A percentile compares a stretch with the other conserved stretches of the same genome.
Evolutionary conservation across 1,139 yeast genomes (phyloP).

Genomic region (Geotrichum carabidarum): DNA sequence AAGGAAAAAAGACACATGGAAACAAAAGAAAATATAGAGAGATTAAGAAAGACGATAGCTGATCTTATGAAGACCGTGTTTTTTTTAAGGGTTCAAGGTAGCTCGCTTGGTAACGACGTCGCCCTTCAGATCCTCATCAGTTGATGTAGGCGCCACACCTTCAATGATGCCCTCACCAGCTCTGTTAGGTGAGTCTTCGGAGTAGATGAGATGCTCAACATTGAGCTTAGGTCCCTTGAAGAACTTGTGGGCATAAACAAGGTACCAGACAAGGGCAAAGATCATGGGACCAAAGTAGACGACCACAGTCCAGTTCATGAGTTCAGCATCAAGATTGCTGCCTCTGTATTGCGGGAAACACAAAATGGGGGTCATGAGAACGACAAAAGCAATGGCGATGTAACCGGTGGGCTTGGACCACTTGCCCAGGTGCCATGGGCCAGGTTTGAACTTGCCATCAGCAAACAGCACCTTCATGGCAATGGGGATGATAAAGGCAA

Average conservation of each 20-base stretch:
- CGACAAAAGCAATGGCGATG: slow-evolving; percentile 39
- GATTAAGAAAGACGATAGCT: neutral
- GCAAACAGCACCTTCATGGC: slow-evolving; percentile 52
- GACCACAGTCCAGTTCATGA: slow-evolving; percentile 68
- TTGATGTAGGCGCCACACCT: slow-evolving; percentile 13
- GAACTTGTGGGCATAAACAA: slow-evolving; percentile 56
- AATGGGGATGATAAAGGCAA: slow-evolving; percentile 67
- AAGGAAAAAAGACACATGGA: neutral
- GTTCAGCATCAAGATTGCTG: slow-evolving; percentile 42
- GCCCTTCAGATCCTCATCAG: neutral
- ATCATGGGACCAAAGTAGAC: slow-evolving; percentile 64
- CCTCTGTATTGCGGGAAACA: slow-evolving; percentile 59
- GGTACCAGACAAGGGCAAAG: slow-evolving; percentile 50
- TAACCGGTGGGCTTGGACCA: slow-evolving; percentile 44
- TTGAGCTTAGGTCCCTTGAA: slow-evolving; percentile 67
- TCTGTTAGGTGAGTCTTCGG: slow-evolving; percentile 31
- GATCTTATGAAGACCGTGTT: neutral
- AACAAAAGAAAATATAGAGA: neutral
- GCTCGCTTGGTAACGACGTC: slow-evolving; percentile 2
- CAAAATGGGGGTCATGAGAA: slow-evolving; percentile 60
- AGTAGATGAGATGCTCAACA: slow-evolving; percentile 38
- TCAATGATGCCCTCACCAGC: slow-evolving; percentile 11
- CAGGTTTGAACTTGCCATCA: slow-evolving; percentile 51
- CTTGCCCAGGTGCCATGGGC: slow-evolving; percentile 66
- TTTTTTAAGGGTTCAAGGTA: neutral